Conservation (phyloP, 2,329 filamentous ascomycete species). For the Dothiorella sarmentorum region DNA sequence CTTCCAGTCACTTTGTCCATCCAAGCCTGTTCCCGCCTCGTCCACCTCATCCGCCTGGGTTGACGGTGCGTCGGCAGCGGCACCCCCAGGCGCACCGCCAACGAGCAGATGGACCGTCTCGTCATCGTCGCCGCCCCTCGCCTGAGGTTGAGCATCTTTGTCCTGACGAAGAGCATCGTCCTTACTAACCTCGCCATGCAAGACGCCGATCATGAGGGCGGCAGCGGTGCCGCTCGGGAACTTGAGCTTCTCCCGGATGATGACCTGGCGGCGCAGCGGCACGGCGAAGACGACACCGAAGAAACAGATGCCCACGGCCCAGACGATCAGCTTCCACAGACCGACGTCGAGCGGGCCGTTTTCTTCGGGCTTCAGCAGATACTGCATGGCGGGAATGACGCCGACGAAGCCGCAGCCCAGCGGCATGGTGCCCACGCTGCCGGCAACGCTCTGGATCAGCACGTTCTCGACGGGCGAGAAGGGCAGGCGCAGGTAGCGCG, state of each 20-base stretch:
- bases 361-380: conserved; percentile 73
- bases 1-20: conserved; percentile 55
- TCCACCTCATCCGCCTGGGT: conserved; percentile 24
- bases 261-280: conserved; percentile 83
- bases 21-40: conserved; percentile 31
- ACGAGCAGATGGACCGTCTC: conserved; percentile 3
- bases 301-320: conserved; percentile 90
- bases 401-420: conserved; percentile 93
- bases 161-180: conserved; percentile 30
- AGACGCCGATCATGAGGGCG: conserved; percentile 83
- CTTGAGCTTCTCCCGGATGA: conserved; percentile 85
- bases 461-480: conserved; percentile 97
- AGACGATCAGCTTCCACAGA: conserved; percentile 75
- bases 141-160: conserved; percentile 25
- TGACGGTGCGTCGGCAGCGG: conserved; percentile 23
- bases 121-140: conserved; percentile 19
- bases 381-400: conserved; percentile 89
- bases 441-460: conserved; percentile 90
- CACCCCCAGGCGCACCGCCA: neutral
- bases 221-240: conserved; percentile 97
- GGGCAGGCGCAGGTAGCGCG: conserved; percentile 68
- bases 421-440: conserved; percentile 94
- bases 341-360: conserved; percentile 70
- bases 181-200: conserved; percentile 62
- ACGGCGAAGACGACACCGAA: conserved; percentile 98